phyloP scores from a whole-genome alignment of 257 asterid species.

The Ocimum tenuiflorum region DNA sequence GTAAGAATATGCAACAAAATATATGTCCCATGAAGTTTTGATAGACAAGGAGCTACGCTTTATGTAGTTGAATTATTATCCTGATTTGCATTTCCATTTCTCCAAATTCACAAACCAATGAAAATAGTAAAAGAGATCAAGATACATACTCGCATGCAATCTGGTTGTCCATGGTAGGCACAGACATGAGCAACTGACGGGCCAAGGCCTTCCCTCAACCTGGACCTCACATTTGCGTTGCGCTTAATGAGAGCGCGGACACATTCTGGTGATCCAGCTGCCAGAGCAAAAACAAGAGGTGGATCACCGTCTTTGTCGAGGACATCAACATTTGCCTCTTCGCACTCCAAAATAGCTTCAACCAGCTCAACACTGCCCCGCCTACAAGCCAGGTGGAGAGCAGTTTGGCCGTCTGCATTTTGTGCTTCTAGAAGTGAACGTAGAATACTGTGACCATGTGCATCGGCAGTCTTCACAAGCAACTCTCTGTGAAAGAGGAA shows the following conservation, averaged over 20 bases:
- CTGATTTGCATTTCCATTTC: background rate
- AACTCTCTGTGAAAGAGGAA: constrained; percentile 49
- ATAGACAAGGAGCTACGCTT: background rate
- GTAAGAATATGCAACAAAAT: background rate
- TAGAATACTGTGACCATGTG: constrained; percentile 36
- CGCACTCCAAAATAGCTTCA: constrained; percentile 66
- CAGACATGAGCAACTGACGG: constrained; percentile 98
- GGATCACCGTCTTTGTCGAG: constrained; percentile 98
- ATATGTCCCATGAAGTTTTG: background rate
- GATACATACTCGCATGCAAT: constrained; percentile 89
- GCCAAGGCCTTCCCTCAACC: constrained; percentile 95
- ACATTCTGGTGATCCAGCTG: constrained; percentile 98
- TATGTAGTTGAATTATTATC: background rate
- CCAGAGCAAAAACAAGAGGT: constrained; percentile 96
- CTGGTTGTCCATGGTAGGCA: constrained; percentile 99
- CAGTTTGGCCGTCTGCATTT: constrained; percentile 94
- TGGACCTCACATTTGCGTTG: constrained; percentile 81
- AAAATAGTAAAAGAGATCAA: constrained; percentile 1
- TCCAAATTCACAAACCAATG: background rate
- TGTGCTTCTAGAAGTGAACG: constrained; percentile 70
- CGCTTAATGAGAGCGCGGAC: constrained; percentile 75
- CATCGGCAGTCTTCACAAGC: constrained; percentile 50
- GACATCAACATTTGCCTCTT: constrained; percentile 82
- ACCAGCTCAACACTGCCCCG: constrained; percentile 88
- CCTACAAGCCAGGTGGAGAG: constrained; percentile 96